Evolutionary conservation across 129 eudicot genomes (phyloP).

Genomic region (Logfia minima): DNA sequence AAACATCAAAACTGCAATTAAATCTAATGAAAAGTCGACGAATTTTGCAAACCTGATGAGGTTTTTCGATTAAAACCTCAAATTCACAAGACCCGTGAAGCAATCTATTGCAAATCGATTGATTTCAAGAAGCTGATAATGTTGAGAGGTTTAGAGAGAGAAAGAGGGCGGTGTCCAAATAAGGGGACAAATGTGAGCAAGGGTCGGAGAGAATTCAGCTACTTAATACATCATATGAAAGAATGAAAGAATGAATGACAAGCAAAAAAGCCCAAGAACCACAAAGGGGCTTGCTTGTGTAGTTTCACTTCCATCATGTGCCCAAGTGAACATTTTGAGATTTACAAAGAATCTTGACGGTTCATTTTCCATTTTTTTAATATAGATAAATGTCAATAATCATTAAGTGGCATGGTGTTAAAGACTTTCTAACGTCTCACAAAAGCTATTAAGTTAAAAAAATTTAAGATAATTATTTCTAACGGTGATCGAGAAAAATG

Average conservation of each 20-base stretch:
- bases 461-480: no score
- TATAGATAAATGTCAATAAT: conserved; percentile 14
- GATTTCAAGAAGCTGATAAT: conserved; percentile 37
- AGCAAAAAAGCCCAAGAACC: conserved; percentile 47
- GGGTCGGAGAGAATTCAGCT: conserved; percentile 76
- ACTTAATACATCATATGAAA: conserved; percentile 19
- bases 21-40: conserved; percentile 23
- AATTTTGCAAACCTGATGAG: conserved; percentile 51
- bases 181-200: conserved; percentile 46
- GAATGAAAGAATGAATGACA: conserved; percentile 22
- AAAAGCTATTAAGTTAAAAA: no score
- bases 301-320: conserved; percentile 21
- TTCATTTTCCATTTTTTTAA: neutral
- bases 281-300: conserved; percentile 33
- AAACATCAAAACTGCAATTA: conserved; percentile 38
- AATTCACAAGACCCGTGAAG: conserved; percentile 32
- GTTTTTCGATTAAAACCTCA: conserved; percentile 32
- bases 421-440: no score
- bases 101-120: conserved; percentile 36
- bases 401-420: no score
- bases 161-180: conserved; percentile 18
- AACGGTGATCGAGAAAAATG: no score
- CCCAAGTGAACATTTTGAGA: conserved; percentile 34
- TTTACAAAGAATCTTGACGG: neutral
- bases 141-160: conserved; percentile 32